These are phyloP conservation scores for Phytophthora sansomeana DNA, from an alignment of 352 stramenopile genomes.

Conservation along the genomic window DNA sequence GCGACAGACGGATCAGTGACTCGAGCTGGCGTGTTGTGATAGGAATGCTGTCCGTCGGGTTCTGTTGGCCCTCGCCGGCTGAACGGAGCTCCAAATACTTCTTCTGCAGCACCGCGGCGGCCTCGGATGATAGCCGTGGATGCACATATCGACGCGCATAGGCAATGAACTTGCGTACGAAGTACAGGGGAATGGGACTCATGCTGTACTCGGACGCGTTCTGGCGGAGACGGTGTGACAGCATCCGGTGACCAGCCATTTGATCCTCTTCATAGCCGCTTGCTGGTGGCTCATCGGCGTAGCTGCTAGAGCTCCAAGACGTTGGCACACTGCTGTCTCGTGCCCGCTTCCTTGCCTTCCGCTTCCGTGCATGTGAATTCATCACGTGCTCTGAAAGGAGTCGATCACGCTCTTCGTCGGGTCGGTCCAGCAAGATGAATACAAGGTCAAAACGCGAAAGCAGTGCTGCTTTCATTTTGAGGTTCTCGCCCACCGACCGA, in stretches of 20 bases:
- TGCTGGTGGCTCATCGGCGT: conserved; percentile 23
- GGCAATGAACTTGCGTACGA: conserved; percentile 97
- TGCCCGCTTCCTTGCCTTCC: conserved; percentile 44
- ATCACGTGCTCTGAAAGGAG: conserved; percentile 97
- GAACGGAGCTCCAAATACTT: conserved; percentile 92
- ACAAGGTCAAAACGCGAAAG: conserved; percentile 98
- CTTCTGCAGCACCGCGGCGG: conserved; percentile 75
- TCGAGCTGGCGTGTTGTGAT: conserved; percentile 98
- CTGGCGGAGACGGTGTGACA: conserved; percentile 61
- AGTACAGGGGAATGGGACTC: conserved; percentile 67
- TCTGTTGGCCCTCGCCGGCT: conserved; percentile 54
- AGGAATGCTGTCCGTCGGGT: conserved; percentile 68
- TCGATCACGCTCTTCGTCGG: conserved; percentile 93
- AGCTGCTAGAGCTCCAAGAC: conserved; percentile 36
- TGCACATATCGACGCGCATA: conserved; percentile 96
- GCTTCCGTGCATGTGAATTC: conserved; percentile 75
- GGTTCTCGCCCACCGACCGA: conserved; percentile 96
- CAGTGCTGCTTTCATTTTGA: conserved; percentile 96
- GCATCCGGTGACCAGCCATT: conserved; percentile 24
- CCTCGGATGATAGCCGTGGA: conserved; percentile 79
- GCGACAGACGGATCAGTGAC: conserved; percentile 90
- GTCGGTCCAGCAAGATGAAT: conserved; percentile 96
- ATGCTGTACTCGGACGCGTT: conserved; percentile 60
- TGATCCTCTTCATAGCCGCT: conserved; percentile 23
- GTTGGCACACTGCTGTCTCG: conserved; percentile 22